phyloP scores from a whole-genome alignment of 2,329 filamentous ascomycete genomes.

The Mollisia scopiformis region DNA sequence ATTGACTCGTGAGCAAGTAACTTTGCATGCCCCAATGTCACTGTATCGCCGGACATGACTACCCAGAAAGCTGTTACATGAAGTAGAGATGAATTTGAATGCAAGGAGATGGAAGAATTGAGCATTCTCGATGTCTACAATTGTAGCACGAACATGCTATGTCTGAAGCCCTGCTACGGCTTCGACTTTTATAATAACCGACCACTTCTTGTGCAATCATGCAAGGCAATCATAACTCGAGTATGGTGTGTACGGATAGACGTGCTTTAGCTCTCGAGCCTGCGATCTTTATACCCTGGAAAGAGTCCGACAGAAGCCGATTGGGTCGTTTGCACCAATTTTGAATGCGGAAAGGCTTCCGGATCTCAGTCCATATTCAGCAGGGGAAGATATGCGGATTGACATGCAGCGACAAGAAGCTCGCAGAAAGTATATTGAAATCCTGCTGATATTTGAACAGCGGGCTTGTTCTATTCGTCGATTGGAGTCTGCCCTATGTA shows the following conservation, averaged over 20 bases:
- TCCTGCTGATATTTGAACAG: background rate
- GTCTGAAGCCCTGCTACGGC: background rate
- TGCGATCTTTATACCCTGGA: background rate
- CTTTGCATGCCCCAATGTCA: background rate
- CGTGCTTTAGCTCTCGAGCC: background rate
- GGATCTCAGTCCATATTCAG: background rate
- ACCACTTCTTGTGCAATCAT: background rate
- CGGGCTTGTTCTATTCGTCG: too few relatives aligned
- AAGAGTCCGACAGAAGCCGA: background rate
- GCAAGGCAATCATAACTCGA: background rate
- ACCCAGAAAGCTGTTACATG: too few relatives aligned
- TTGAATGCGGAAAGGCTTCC: background rate
- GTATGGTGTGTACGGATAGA: background rate
- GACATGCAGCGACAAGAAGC: background rate
- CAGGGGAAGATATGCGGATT: background rate
- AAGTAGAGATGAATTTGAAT: too few relatives aligned
- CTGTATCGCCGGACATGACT: too few relatives aligned
- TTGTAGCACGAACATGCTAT: background rate
- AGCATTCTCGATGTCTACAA: background rate
- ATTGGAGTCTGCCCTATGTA: too few relatives aligned
- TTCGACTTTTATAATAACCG: background rate
- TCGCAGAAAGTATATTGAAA: background rate
- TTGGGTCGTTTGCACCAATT: background rate
- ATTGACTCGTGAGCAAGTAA: background rate
- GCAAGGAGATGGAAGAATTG: background rate